Conservation (phyloP, 2,329 filamentous ascomycete species). For the Scedosporium aurantiacum region DNA sequence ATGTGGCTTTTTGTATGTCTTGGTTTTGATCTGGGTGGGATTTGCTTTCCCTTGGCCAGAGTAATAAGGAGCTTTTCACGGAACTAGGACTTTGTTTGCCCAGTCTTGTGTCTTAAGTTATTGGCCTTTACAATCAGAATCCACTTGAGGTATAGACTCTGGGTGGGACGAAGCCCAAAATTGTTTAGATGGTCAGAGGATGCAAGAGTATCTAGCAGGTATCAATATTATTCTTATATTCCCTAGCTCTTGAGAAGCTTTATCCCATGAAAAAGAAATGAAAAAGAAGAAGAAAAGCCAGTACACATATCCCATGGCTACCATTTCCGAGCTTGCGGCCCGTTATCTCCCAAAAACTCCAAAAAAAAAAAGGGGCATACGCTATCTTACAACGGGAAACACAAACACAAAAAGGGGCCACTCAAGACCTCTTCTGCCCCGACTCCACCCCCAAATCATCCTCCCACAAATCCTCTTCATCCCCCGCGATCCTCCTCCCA, state of each 20-base stretch:
- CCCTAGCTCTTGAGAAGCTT: background rate
- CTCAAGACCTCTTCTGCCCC: slow-evolving; percentile 56
- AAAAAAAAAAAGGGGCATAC: background rate
- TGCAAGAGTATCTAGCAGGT: no score
- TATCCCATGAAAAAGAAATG: background rate
- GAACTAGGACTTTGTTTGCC: background rate
- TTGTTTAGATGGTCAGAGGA: no score
- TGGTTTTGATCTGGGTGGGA: background rate
- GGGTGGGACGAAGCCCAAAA: no score
- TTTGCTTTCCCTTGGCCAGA: background rate
- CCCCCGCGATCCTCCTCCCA: slow-evolving; percentile 46
- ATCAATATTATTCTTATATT: no score
- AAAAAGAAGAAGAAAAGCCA: background rate
- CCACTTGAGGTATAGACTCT: background rate
- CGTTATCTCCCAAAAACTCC: no score
- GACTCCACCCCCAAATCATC: slow-evolving; percentile 57
- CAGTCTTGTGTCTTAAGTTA: background rate
- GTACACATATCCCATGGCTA: no score
- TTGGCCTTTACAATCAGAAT: background rate
- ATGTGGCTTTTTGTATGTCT: background rate
- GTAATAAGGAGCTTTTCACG: background rate
- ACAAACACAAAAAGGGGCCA: background rate
- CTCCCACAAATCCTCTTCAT: slow-evolving; percentile 41
- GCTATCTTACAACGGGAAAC: background rate
- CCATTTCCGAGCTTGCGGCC: background rate